A percentile compares a stretch with the other conserved stretches of the same genome.
Evolutionary conservation across 2,329 filamentous ascomycete genomes (phyloP).

Genomic region (Aspergillus intermedius): DNA sequence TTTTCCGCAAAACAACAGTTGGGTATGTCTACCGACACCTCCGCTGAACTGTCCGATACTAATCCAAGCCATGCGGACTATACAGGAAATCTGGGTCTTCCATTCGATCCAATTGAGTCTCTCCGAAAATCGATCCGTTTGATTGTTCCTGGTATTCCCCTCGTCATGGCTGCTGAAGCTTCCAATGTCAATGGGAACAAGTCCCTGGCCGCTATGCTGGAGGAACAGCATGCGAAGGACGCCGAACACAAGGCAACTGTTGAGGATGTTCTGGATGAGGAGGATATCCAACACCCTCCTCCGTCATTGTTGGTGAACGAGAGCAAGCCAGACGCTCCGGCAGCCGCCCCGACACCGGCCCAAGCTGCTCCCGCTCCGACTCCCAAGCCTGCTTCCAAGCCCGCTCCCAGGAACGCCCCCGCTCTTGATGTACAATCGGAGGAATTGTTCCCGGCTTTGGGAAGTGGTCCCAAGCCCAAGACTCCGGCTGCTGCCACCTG

Average conservation of each 20-base stretch:
- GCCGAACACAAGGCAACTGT: constrained; percentile 58
- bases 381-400: constrained; percentile 36
- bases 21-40: too few relatives aligned
- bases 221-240: constrained; percentile 47
- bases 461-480: constrained; percentile 59
- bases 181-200: constrained; percentile 28
- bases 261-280: constrained; percentile 77
- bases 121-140: constrained; percentile 3
- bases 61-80: background rate
- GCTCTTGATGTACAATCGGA: constrained; percentile 77
- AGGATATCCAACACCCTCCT: constrained; percentile 56
- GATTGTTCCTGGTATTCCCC: background rate
- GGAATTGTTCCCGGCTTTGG: constrained; percentile 89
- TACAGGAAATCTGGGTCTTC: constrained; percentile 5
- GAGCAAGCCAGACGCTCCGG: constrained; percentile 21
- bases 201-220: constrained; percentile 48
- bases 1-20: too few relatives aligned
- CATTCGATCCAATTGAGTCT: constrained; percentile 1
- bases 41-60: too few relatives aligned
- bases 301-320: constrained; percentile 39
- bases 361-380: constrained; percentile 25
- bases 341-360: constrained; percentile 12
- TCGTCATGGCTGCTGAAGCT: constrained; percentile 30
- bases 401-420: constrained; percentile 34
- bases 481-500: constrained; percentile 64